These are phyloP conservation scores for Syncephalastrum contaminatum DNA, from an alignment of 371 early-diverging fungal genomes.

Conservation along the genomic window DNA sequence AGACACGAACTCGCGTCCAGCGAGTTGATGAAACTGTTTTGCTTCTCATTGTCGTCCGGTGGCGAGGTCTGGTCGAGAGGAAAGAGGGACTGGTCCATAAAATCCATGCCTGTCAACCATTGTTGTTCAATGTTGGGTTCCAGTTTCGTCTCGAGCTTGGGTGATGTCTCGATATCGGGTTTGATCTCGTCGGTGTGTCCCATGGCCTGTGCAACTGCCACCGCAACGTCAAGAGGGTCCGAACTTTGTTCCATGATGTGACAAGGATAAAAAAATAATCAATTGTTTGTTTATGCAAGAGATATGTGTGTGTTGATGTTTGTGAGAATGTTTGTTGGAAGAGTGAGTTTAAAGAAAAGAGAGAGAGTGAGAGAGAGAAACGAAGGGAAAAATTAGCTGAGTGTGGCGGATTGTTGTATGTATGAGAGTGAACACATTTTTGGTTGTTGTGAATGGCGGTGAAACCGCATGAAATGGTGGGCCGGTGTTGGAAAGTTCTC, in stretches of 20 bases:
- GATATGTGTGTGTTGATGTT: constrained; percentile 3
- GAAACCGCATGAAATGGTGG: no score
- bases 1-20: constrained; percentile 13
- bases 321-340: no score
- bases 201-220: constrained; percentile 21
- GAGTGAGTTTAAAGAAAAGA: no score
- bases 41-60: constrained; percentile 2
- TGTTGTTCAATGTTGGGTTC: no score
- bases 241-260: constrained; percentile 14
- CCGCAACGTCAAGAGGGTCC: constrained; percentile 19
- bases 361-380: no score
- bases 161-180: no score
- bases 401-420: no score
- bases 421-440: background rate
- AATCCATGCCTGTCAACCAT: no score
- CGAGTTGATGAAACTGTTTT: constrained; percentile 5
- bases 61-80: constrained; percentile 11
- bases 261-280: constrained; percentile 8
- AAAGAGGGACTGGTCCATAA: constrained; percentile 12
- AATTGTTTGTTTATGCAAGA: background rate
- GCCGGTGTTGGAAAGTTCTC: no score
- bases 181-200: constrained; percentile 7
- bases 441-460: constrained; percentile 3
- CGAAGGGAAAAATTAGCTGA: no score
- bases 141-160: no score